A percentile compares a stretch with the other conserved stretches of the same genome.
phyloP scores from a whole-genome alignment of 495 filamentous ascomycete species.

The Neurospora hispaniola region DNA sequence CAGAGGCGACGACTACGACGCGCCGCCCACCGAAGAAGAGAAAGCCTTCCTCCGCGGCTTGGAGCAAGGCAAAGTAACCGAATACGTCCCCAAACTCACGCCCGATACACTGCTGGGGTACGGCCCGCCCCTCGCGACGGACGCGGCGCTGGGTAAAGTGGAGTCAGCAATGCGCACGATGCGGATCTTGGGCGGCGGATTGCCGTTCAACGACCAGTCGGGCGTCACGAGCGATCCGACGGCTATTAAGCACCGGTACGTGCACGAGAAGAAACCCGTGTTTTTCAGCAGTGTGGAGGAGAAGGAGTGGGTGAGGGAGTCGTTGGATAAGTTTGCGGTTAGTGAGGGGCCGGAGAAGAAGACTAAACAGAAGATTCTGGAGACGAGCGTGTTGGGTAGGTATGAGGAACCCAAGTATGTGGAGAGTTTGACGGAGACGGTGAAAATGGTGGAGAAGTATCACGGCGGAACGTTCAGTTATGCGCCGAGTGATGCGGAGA shows the following conservation, averaged over 20 bases:
- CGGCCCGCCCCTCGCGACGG: constrained; percentile 22
- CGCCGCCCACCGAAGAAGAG: constrained; percentile 6
- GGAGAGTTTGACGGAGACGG: constrained; percentile 17
- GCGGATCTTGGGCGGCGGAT: constrained; percentile 21
- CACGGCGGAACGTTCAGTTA: constrained; percentile 18
- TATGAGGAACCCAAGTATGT: constrained; percentile 24
- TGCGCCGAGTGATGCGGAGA: constrained; percentile 7
- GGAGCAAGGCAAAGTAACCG: constrained; percentile 20
- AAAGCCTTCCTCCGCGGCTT: constrained; percentile 10
- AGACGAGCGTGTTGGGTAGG: constrained; percentile 30
- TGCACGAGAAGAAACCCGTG: constrained; percentile 14
- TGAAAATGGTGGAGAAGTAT: constrained; percentile 25
- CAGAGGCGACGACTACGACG: background rate
- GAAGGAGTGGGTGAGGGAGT: constrained; percentile 26
- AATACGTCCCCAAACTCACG: constrained; percentile 15
- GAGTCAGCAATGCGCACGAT: constrained; percentile 21
- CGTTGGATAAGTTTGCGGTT: constrained; percentile 4
- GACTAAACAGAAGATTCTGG: constrained; percentile 28
- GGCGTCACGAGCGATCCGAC: constrained; percentile 14
- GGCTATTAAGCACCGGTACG: constrained; percentile 7
- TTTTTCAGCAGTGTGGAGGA: constrained; percentile 24
- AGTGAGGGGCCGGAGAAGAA: constrained; percentile 7
- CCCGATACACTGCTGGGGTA: constrained; percentile 18
- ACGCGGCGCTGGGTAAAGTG: constrained; percentile 14
- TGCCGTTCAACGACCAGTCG: constrained; percentile 16